Base-by-base conservation (phyloP, 2,329 filamentous ascomycete genomes). In the Orbilia ellipsospora region DNA sequence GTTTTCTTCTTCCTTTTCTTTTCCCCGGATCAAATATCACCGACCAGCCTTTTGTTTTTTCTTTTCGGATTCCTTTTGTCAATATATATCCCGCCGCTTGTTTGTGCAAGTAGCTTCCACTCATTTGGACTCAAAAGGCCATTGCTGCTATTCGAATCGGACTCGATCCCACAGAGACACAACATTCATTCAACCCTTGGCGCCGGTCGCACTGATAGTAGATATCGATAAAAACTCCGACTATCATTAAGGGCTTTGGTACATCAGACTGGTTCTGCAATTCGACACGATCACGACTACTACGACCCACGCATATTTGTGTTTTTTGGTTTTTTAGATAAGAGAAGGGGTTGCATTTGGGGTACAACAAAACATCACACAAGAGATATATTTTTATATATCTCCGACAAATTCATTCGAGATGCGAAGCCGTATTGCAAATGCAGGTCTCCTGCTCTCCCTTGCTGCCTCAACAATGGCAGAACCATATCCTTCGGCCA, bases 251-350 rank as follows among this genome's bases (percentile, higher is more conserved):
- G 26, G 50, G 51, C 63, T 68, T 74, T 62, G 61, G 56, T 57
- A 61, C 28, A 64, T 62, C 70, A 72, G 70, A 48, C 70, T 68
- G 70, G 70, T 64, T 74, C 63, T 67, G 63, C 57, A 60, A 52
- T 40, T 66, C 42, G 16, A 52, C 42, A 28, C 40, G 64, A 73
- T 42, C 31, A 54, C 10, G 51, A 57, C 31, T 44, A 31, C 42
- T 23, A 66, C 48, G 62, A 61, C 20, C 45, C 55, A 51, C 42
- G 31, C 31, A 36, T 56, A 28, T 31, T 55, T 31, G 44, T 48
- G 1, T 48, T 48, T 18, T 48, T 48, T 48, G 44, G 13, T 4
- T 48, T 48, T n/a, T 55, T 16, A 5, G 23, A 18, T 15, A 36
- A 55, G 23, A 55, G n/a, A n/a, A n/a, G 13, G 20, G 26, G 31